Base-by-base conservation (phyloP, 2,329 filamentous ascomycete species). In the Talaromyces sp. region DNA sequence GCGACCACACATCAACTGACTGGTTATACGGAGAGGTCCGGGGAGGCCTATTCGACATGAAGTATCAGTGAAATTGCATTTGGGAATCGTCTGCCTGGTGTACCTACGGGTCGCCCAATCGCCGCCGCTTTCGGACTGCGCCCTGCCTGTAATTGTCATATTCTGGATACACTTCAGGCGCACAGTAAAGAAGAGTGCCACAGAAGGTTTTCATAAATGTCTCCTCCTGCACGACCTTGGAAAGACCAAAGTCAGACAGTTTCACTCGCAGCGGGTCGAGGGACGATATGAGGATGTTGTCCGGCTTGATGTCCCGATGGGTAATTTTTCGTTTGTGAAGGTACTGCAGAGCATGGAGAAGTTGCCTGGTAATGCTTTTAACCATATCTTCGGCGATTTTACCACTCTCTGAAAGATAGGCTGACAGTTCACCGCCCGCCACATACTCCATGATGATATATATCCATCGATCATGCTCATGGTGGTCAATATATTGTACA, bases 361-460 rank as follows among this genome's bases (percentile, higher is more conserved):
- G 85, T 62, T 81, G 79, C 10, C 76, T 74, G 16, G 92, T 86
- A 74, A 97, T 90, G 5, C 80, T 80, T 73, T 89, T 87, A n/a
- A 87, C 89, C 66, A 88, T 80, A 0, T 75, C 68, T 72, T 98
- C 94, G 0, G 81, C 76, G 57, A 98, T 83, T 0, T 81, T 76
- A 0, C 86, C 85, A 33, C 85, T 75, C 10, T 85, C 81, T 23
- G 79, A 77, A 33, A 98, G 82, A 65, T 90, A 86, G 55, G 86
- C 87, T 59, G 91, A 91, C 12, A 99, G 79, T 73, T 99, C 94
- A 52, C 95, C 95, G 33, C 85, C 84, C 6, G 87, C 85, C 14
- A 98, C 86, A 68, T 85, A 96, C 71, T 99, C 95, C 95, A 99
- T 99, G 72, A 98, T 94, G 74, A 99, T 96, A 73, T 97, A 93